A percentile compares a stretch with the other conserved stretches of the same genome.
phyloP scores from a whole-genome alignment of 495 filamentous ascomycete species.

The Astrothelium macrocarpum region DNA sequence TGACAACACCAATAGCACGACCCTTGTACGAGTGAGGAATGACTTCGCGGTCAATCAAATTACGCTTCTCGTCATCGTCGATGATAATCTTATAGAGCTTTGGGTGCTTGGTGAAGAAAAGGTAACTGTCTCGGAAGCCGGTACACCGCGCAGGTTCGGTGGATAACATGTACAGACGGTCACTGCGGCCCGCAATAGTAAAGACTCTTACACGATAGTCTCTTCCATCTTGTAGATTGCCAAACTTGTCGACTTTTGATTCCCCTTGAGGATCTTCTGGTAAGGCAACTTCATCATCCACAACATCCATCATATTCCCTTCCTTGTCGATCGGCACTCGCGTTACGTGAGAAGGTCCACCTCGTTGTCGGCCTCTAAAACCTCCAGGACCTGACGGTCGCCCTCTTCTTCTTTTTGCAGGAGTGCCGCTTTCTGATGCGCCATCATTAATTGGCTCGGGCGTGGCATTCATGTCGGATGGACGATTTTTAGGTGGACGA shows the following conservation, averaged over 20 bases:
- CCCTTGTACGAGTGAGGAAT: slow-evolving; percentile 98
- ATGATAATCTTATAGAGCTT: slow-evolving; percentile 93
- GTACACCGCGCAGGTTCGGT: slow-evolving; percentile 95
- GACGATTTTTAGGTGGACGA: slow-evolving; percentile 74
- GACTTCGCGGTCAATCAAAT: slow-evolving; percentile 85
- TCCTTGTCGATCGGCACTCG: slow-evolving; percentile 89
- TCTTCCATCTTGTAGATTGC: slow-evolving; percentile 66
- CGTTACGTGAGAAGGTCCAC: slow-evolving; percentile 63
- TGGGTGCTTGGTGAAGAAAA: slow-evolving; percentile 96
- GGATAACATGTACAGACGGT: slow-evolving; percentile 91
- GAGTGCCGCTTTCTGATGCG: slow-evolving; percentile 49
- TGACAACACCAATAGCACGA: slow-evolving; percentile 93
- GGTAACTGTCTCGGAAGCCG: slow-evolving; percentile 91
- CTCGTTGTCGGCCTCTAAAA: slow-evolving; percentile 57
- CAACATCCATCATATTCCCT: slow-evolving; percentile 82
- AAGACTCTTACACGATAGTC: slow-evolving; percentile 94
- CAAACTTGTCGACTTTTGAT: slow-evolving; percentile 82
- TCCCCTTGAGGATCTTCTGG: slow-evolving; percentile 84
- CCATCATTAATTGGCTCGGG: slow-evolving; percentile 45
- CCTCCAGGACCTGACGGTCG: slow-evolving; percentile 60
- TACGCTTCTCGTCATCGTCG: slow-evolving; percentile 82
- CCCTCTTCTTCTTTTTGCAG: slow-evolving; percentile 52
- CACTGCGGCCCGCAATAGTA: slow-evolving; percentile 71
- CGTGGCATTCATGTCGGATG: slow-evolving; percentile 60
- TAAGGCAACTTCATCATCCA: slow-evolving; percentile 81